Percentiles rank a stretch among this genome's conserved stretches.
Conservation (phyloP, 768 basidiomycete species). For the Leccinum fibrillosum region DNA sequence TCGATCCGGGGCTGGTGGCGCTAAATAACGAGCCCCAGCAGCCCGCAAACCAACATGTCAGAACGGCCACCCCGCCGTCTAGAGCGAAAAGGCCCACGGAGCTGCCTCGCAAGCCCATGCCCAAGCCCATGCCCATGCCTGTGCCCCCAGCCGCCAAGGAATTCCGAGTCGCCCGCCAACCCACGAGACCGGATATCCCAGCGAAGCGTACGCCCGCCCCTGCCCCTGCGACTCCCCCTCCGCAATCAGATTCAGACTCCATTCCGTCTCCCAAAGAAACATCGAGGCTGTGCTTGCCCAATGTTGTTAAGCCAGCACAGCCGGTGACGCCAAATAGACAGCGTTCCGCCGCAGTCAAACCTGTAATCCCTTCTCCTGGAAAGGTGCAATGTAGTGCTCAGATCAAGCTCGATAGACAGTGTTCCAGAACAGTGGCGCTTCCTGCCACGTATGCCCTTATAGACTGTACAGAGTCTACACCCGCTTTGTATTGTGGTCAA, state of each 20-base stretch:
- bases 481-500: constrained; percentile 56
- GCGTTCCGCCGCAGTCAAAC: constrained; percentile 19
- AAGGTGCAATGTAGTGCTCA: constrained; percentile 56
- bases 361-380: constrained; percentile 15
- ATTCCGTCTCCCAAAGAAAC: constrained; percentile 11
- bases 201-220: constrained; percentile 16
- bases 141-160: constrained; percentile 23
- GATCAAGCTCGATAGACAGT: constrained; percentile 64
- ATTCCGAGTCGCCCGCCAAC: constrained; percentile 19
- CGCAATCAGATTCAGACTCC: constrained; percentile 35
- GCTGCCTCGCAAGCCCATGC: constrained; percentile 13
- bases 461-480: constrained; percentile 18
- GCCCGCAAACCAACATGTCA: constrained; percentile 6
- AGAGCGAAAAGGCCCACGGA: background rate
- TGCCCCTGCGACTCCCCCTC: constrained; percentile 16
- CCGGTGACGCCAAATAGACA: constrained; percentile 17
- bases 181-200: constrained; percentile 7
- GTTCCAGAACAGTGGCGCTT: constrained; percentile 56
- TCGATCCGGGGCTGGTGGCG: constrained; percentile 25
- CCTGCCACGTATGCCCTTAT: constrained; percentile 26
- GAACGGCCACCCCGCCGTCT: background rate
- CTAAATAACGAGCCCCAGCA: constrained; percentile 7
- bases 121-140: constrained; percentile 32
- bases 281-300: constrained; percentile 4
- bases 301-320: constrained; percentile 11